A percentile compares a stretch with the other conserved stretches of the same genome.
Conservation (phyloP, 148 eudicot species). For the Chenopodium formosanum region DNA sequence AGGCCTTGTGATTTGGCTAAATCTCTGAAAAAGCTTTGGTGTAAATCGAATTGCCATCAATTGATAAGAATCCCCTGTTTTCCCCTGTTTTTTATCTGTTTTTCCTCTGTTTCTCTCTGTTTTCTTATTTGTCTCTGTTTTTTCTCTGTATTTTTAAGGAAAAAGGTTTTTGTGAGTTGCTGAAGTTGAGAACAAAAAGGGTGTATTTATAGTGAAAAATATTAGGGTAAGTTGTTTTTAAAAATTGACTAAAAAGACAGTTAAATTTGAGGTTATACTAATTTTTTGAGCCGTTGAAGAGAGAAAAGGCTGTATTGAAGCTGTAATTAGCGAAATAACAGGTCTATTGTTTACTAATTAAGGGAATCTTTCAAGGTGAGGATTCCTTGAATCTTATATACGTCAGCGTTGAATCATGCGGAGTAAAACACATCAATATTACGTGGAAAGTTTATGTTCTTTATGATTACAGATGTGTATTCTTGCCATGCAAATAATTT, state of each 20-base stretch:
- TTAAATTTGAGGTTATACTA: neutral
- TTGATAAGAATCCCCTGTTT: conserved; percentile 5
- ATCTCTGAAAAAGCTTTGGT: conserved; percentile 36
- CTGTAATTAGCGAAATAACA: conserved; percentile 7
- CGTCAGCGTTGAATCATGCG: conserved; percentile 10
- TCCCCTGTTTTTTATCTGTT: neutral
- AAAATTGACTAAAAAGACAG: neutral
- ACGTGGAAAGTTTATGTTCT: neutral
- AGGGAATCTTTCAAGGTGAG: conserved; percentile 14
- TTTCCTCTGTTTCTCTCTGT: conserved; percentile 3
- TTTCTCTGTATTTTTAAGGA: neutral
- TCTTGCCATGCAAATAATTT: neutral
- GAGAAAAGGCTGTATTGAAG: neutral
- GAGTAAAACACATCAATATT: neutral
- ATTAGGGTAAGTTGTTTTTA: too few species aligned
- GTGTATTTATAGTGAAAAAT: conserved; percentile 17
- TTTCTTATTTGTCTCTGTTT: neutral
- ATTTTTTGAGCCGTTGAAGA: neutral
- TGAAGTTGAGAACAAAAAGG: neutral
- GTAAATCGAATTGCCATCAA: conserved; percentile 48
- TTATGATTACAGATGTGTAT: neutral
- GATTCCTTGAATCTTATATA: conserved; percentile 20
- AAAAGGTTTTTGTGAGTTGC: conserved; percentile 6
- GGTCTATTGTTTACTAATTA: conserved; percentile 7
- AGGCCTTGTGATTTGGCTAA: conserved; percentile 30